Evolutionary conservation across 1,284 basidiomycete species (phyloP).

Genomic region (Pseudozyma pruni): DNA sequence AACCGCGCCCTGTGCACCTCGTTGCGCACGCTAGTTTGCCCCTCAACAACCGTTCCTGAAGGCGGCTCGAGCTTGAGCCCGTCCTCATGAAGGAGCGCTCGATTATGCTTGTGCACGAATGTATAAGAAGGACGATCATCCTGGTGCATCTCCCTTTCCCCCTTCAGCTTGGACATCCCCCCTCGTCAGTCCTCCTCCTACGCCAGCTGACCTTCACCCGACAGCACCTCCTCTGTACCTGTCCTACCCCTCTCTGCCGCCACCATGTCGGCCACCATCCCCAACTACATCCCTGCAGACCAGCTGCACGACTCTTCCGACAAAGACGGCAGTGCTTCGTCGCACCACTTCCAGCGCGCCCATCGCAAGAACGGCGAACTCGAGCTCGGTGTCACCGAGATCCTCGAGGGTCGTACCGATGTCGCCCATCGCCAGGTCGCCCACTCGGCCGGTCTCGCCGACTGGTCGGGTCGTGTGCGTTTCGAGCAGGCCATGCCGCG

Average conservation of each 20-base stretch:
- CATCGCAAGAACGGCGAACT: constrained; percentile 43
- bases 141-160: no score
- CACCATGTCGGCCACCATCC: constrained; percentile 30
- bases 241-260: not conserved
- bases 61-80: no score
- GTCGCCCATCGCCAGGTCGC: constrained; percentile 35
- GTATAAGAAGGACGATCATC: no score
- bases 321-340: constrained; percentile 29
- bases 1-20: no score
- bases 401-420: constrained; percentile 48
- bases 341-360: constrained; percentile 49
- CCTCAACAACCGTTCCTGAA: no score
- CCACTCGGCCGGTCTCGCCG: constrained; percentile 22
- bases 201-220: no score
- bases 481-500: constrained; percentile 30
- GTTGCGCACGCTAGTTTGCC: no score
- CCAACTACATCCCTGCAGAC: constrained; percentile 46
- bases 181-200: no score
- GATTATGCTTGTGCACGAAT: no score
- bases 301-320: constrained; percentile 34
- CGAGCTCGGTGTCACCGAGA: constrained; percentile 53
- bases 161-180: no score
- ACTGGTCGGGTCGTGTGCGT: constrained; percentile 34
- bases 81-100: no score
- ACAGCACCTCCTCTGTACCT: not conserved